A percentile compares a stretch with the other conserved stretches of the same genome.
phyloP scores from a whole-genome alignment of 2,329 filamentous ascomycete genomes.

The Sporothrix brasiliensis region DNA sequence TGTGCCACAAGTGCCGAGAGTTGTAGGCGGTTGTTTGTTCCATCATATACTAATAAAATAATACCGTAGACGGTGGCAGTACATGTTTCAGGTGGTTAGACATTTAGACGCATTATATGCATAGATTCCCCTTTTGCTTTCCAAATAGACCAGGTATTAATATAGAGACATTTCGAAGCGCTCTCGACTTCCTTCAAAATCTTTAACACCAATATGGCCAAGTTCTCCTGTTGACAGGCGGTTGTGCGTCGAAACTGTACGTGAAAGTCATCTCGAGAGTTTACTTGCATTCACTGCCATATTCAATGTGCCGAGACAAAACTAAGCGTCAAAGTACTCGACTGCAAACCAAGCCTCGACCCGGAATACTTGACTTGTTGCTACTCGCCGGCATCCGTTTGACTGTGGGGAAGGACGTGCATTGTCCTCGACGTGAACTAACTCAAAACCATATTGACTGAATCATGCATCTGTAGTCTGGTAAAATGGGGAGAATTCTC shows the following conservation, averaged over 20 bases:
- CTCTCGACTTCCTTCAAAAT: neutral
- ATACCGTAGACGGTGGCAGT: neutral
- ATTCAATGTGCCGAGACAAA: neutral
- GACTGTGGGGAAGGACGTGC: too few relatives aligned
- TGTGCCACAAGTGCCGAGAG: neutral
- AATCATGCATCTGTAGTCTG: too few relatives aligned
- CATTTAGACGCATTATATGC: slow-evolving; percentile 9
- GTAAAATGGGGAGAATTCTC: too few relatives aligned
- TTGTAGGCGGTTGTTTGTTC: too few relatives aligned
- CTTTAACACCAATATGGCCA: too few relatives aligned
- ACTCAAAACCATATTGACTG: too few relatives aligned
- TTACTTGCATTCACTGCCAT: neutral
- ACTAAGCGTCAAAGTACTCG: too few relatives aligned
- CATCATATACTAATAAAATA: too few relatives aligned
- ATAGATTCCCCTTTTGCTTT: slow-evolving; percentile 24
- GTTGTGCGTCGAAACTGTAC: neutral
- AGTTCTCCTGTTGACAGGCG: neutral
- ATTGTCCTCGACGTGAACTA: too few relatives aligned
- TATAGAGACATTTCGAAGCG: neutral
- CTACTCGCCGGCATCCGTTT: neutral
- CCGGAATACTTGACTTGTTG: neutral
- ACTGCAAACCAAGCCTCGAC: too few relatives aligned
- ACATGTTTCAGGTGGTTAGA: neutral
- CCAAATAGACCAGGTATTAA: neutral
- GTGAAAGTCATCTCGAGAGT: neutral